phyloP scores from a whole-genome alignment of 2,329 filamentous ascomycete species.

The Endoconidiophora laricicola region DNA sequence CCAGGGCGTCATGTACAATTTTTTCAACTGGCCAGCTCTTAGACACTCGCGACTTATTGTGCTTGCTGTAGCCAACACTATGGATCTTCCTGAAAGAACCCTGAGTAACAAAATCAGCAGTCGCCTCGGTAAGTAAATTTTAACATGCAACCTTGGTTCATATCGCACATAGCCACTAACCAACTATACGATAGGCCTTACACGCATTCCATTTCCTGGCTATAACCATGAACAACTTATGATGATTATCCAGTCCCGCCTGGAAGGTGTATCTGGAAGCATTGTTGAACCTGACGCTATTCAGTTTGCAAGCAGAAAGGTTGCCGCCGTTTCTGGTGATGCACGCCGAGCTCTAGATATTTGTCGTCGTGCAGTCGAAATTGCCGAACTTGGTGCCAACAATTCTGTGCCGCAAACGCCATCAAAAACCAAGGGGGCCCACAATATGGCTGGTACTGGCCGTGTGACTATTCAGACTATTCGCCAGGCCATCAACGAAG shows the following conservation, averaged over 20 bases:
- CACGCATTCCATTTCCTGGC: conserved; percentile 88
- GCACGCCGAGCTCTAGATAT: conserved; percentile 87
- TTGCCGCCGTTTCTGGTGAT: conserved; percentile 89
- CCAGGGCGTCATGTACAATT: conserved; percentile 99
- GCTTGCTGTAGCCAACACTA: conserved; percentile 92
- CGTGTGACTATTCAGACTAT: conserved; percentile 82
- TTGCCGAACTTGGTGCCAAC: conserved; percentile 45
- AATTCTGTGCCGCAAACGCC: conserved; percentile 20
- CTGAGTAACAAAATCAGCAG: conserved; percentile 98
- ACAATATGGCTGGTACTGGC: conserved; percentile 38
- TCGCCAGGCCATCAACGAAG: conserved; percentile 87
- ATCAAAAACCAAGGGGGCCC: conserved; percentile 22
- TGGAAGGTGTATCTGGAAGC: conserved; percentile 72
- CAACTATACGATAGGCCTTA: conserved; percentile 38
- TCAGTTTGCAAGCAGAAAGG: conserved; percentile 91
- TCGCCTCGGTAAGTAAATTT: conserved; percentile 40
- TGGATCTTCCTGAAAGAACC: conserved; percentile 92
- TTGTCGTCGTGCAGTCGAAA: conserved; percentile 83
- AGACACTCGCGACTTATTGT: conserved; percentile 88
- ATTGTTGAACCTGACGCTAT: conserved; percentile 87
- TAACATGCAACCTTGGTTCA: background rate
- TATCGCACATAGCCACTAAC: background rate
- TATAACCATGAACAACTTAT: conserved; percentile 96
- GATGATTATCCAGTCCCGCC: conserved; percentile 88
- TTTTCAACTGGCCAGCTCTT: conserved; percentile 96